Conservation (phyloP, 495 filamentous ascomycete species). For the Xylaria intraflava region DNA sequence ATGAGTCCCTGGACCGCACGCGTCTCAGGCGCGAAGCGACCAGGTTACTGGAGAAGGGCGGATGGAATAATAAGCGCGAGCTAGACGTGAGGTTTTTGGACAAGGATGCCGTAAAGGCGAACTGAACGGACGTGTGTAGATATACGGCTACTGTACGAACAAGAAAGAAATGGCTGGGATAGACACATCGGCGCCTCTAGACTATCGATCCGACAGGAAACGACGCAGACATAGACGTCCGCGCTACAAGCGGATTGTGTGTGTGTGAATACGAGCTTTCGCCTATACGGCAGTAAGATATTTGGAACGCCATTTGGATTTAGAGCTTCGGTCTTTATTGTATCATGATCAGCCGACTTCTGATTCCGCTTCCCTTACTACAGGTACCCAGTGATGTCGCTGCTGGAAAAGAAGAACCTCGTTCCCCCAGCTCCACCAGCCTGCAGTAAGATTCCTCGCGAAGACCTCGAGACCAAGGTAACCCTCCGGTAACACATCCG, state of each 20-base stretch:
- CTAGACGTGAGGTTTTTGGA: conserved; percentile 29
- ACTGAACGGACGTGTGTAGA: background rate
- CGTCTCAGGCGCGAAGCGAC: conserved; percentile 50
- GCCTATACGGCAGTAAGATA: background rate
- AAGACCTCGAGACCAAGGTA: conserved; percentile 80
- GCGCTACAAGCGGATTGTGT: background rate
- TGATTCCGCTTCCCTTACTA: background rate
- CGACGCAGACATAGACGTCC: background rate
- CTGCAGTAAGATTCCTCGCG: conserved; percentile 74
- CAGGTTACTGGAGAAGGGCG: conserved; percentile 44
- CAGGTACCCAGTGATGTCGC: conserved; percentile 55
- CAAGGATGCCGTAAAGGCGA: conserved; percentile 12
- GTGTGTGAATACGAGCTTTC: conserved; percentile 19
- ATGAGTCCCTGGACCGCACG: conserved; percentile 28
- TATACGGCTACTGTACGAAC: background rate
- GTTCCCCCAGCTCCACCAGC: conserved; percentile 87
- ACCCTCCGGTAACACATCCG: conserved; percentile 34
- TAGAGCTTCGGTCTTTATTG: too few species aligned
- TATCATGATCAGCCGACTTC: background rate
- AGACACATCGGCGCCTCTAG: background rate
- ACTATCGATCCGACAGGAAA: background rate
- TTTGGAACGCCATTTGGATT: too few species aligned
- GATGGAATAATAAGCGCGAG: conserved; percentile 28
- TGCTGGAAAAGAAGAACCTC: conserved; percentile 78
- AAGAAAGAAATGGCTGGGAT: background rate